Base-by-base conservation (phyloP, 2,329 filamentous ascomycete species). In the Blastomyces parvus region DNA sequence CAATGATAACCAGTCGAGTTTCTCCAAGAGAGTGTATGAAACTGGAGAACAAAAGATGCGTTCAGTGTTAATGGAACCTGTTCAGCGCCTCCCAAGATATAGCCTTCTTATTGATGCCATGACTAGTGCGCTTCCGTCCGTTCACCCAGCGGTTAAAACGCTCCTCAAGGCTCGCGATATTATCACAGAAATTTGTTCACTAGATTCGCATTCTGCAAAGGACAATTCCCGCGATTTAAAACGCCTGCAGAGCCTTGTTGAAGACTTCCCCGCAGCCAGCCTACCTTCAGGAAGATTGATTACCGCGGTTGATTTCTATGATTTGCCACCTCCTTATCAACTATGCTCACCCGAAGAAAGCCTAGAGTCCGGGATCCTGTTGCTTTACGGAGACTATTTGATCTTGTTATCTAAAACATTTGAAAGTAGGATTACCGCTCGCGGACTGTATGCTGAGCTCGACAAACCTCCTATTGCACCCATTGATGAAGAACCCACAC, bases 101-200 rank as follows among this genome's bases (percentile, higher is more conserved):
- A 97, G 91, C 71, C 81, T 99, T 44, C 88, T 97, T 72, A 97
- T 99, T 69, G 94, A 99, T 77, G 92, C 95, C 71, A 97, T 99
- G 71, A 85, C 94, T 58, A 86, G 88, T 67, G 91, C 89, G 65
- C 83, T 97, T 22, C 92, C 93, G 4, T 85, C 92, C 60, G 86
- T 89, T 9, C 92, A 97, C 73, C 90, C 91, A 2, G 92, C 92
- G 0, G 82, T 96, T 61, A 88, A 89, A 68, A 82, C 84, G 2
- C 87, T 99, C 77, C 83, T 97, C 52, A 92, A 91, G 72, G 92
- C 94, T 0, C 84, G 93, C 67, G 94, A 97, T 73, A 89, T 96
- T 61, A 91, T 99, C 68, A 91, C 92, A 25, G 94, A 96, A 62
- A 99, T 99, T 53, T 99, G 94, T 76, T 95, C 93, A 19, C 87